Evolutionary conservation across 768 basidiomycete genomes (phyloP).

Genomic region (Dioszegia hungarica): DNA sequence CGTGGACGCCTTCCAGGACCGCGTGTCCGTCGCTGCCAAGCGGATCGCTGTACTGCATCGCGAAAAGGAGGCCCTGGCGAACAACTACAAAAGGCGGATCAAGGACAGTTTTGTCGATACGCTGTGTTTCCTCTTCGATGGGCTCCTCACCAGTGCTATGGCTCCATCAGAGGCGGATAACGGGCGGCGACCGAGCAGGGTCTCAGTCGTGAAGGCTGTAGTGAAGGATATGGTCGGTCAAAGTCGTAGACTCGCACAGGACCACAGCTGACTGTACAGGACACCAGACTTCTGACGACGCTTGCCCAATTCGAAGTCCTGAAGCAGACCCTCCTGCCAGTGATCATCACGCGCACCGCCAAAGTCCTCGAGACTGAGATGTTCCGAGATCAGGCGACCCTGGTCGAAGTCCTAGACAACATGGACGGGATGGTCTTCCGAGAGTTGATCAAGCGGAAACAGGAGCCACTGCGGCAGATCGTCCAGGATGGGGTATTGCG

Average conservation of each 20-base stretch:
- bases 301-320: conserved; percentile 82
- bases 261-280: conserved; percentile 53
- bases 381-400: conserved; percentile 67
- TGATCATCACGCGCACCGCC: conserved; percentile 75
- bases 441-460: conserved; percentile 76
- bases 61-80: conserved; percentile 24
- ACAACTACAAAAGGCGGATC: conserved; percentile 26
- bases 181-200: conserved; percentile 34
- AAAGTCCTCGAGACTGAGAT: conserved; percentile 67
- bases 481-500: conserved; percentile 76
- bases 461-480: conserved; percentile 62
- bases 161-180: conserved; percentile 1
- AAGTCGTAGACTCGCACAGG: conserved; percentile 13
- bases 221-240: conserved; percentile 30
- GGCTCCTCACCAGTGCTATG: conserved; percentile 21
- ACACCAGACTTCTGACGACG: conserved; percentile 78
- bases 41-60: conserved; percentile 19
- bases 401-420: conserved; percentile 71
- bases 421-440: conserved; percentile 87
- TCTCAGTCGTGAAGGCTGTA: conserved; percentile 50
- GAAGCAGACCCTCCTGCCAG: conserved; percentile 64
- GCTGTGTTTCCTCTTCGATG: conserved; percentile 33
- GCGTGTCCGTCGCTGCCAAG: conserved; percentile 21
- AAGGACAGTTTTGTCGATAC: conserved; percentile 43
- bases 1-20: conserved; percentile 68